Conservation (phyloP, 169 alveolate species). For the Babesia ovata region DNA sequence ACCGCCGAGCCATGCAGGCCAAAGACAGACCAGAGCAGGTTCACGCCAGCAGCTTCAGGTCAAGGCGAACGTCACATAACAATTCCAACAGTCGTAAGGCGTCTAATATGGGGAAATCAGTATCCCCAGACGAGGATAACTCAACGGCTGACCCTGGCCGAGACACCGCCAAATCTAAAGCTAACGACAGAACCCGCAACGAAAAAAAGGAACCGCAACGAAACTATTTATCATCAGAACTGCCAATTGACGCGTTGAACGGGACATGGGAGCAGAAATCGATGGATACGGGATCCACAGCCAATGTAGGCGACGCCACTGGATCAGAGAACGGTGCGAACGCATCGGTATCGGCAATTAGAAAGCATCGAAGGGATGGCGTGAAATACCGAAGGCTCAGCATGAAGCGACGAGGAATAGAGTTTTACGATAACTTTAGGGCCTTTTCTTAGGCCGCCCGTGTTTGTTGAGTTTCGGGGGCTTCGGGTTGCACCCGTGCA, state of each 20-base stretch:
- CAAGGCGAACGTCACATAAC: not conserved
- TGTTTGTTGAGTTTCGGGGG: slow-evolving; percentile 56
- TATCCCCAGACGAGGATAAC: too few species aligned
- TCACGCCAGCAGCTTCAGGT: not conserved
- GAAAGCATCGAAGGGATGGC: not conserved
- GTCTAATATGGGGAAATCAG: too few species aligned
- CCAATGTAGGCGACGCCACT: not conserved
- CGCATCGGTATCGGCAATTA: too few species aligned
- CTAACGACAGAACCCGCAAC: not conserved
- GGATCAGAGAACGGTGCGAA: not conserved
- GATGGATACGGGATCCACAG: not conserved
- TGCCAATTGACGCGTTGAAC: too few species aligned
- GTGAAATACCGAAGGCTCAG: slow-evolving; percentile 24
- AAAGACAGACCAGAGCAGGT: not conserved
- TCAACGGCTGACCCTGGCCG: not conserved
- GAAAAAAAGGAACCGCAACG: too few species aligned
- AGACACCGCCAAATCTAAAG: not conserved
- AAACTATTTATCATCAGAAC: too few species aligned
- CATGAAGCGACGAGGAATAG: slow-evolving; percentile 13
- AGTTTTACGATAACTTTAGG: slow-evolving; percentile 22
- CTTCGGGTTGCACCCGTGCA: slow-evolving; percentile 63
- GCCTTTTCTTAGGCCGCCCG: slow-evolving; percentile 53
- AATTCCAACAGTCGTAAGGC: too few species aligned
- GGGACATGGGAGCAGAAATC: not conserved
- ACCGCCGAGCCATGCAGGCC: not conserved